Conservation (phyloP, 441 rosid species). For the Eugenia klotzschiana region DNA sequence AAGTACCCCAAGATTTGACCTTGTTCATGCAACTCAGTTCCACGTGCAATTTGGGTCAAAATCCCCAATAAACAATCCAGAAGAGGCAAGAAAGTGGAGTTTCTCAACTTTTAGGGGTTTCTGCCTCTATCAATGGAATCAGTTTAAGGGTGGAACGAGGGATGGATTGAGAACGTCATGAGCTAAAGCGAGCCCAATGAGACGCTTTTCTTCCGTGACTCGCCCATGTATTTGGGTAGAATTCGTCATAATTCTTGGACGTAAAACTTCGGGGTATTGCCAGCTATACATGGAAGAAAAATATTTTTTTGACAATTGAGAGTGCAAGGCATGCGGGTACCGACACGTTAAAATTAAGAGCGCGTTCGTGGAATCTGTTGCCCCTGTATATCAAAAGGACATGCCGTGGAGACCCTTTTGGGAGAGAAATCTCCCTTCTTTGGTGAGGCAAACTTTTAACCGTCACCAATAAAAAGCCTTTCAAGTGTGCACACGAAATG, state of each 20-base stretch:
- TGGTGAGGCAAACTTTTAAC: too few species aligned
- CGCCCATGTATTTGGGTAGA: background rate
- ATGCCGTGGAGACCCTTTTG: too few species aligned
- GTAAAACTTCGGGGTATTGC: too few species aligned
- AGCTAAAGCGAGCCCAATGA: background rate
- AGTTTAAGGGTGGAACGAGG: background rate
- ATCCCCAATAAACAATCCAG: background rate
- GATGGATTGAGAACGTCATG: background rate
- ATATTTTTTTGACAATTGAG: too few species aligned
- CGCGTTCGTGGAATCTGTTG: too few species aligned
- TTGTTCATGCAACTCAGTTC: background rate
- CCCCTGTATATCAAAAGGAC: too few species aligned
- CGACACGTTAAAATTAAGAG: too few species aligned
- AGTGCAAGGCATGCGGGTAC: too few species aligned
- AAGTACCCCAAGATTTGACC: background rate
- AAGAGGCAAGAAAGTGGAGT: background rate
- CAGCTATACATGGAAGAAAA: too few species aligned
- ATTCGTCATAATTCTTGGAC: background rate
- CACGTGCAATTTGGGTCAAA: background rate
- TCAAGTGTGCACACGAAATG: too few species aligned
- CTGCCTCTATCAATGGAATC: background rate
- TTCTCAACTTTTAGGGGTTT: background rate
- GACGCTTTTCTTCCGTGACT: background rate
- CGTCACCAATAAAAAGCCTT: background rate
- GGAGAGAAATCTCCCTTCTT: too few species aligned